Percentiles rank a stretch among this genome's conserved stretches.
phyloP scores from a whole-genome alignment of 768 basidiomycete species.

The Agaricus bisporus region DNA sequence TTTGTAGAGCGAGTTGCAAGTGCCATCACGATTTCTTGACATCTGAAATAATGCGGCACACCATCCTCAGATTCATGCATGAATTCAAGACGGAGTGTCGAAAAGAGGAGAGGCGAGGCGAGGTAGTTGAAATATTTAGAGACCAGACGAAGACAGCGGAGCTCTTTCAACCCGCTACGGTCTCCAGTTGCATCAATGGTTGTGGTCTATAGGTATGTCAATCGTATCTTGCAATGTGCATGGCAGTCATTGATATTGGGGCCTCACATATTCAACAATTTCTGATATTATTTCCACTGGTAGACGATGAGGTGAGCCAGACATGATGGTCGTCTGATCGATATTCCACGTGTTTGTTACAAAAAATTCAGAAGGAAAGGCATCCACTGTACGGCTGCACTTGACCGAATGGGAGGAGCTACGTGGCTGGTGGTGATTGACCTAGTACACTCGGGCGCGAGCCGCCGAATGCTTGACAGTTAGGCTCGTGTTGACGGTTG shows the following conservation, averaged over 20 bases:
- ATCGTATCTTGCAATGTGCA: no score
- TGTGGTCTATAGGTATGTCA: no score
- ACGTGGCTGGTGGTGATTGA: no score
- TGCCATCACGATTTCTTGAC: slow-evolving; percentile 3
- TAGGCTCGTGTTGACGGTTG: slow-evolving; percentile 7
- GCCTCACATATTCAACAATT: neutral
- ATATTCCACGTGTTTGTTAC: no score
- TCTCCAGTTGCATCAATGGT: no score
- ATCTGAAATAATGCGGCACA: neutral
- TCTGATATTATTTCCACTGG: neutral
- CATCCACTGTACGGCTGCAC: no score
- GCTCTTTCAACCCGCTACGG: no score
- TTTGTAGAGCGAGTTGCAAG: neutral
- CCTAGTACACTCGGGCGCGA: no score
- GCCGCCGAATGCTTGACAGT: slow-evolving; percentile 1
- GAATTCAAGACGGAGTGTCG: neutral
- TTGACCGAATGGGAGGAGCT: no score
- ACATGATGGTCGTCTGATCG: no score
- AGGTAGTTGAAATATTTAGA: neutral
- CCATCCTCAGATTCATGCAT: neutral
- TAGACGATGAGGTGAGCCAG: neutral
- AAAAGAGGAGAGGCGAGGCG: neutral
- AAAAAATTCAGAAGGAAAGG: no score
- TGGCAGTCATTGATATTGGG: neutral
- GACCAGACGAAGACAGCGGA: slow-evolving; percentile 1